Evolutionary conservation across 2,329 filamentous ascomycete genomes (phyloP).

Genomic region (Fusarium sp.): DNA sequence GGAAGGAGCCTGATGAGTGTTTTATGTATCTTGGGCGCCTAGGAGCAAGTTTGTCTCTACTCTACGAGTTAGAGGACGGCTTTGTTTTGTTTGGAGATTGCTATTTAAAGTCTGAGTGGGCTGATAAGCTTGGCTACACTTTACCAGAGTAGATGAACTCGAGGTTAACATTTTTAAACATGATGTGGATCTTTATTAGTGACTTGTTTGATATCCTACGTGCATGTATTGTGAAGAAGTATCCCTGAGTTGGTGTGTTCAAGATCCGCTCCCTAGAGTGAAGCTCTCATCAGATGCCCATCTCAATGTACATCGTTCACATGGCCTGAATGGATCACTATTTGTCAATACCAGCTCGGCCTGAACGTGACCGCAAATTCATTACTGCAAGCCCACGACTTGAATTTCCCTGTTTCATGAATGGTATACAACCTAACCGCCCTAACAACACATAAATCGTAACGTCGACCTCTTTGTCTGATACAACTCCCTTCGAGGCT

Average conservation of each 20-base stretch:
- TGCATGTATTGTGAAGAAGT: neutral
- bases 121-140: neutral
- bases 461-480: slow-evolving; percentile 17
- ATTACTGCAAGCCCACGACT: slow-evolving; percentile 6
- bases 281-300: slow-evolving; percentile 19
- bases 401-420: slow-evolving; percentile 28
- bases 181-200: neutral
- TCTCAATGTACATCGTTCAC: neutral
- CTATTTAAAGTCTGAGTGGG: neutral
- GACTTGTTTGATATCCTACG: neutral
- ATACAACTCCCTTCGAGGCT: slow-evolving; percentile 14
- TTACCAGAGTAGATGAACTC: neutral
- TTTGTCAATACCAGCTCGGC: neutral
- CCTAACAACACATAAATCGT: slow-evolving; percentile 41
- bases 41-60: neutral
- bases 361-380: neutral
- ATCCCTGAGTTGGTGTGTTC: neutral
- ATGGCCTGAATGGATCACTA: neutral
- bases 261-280: neutral
- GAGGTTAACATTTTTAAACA: neutral
- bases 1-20: neutral
- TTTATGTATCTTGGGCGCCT: neutral
- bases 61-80: neutral
- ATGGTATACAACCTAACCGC: slow-evolving; percentile 39
- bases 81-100: neutral